Evolutionary conservation across 352 stramenopile species (phyloP), one percentile per base, ranked within the genome.

Genomic region (Phytophthora pseudosyringae): DNA sequence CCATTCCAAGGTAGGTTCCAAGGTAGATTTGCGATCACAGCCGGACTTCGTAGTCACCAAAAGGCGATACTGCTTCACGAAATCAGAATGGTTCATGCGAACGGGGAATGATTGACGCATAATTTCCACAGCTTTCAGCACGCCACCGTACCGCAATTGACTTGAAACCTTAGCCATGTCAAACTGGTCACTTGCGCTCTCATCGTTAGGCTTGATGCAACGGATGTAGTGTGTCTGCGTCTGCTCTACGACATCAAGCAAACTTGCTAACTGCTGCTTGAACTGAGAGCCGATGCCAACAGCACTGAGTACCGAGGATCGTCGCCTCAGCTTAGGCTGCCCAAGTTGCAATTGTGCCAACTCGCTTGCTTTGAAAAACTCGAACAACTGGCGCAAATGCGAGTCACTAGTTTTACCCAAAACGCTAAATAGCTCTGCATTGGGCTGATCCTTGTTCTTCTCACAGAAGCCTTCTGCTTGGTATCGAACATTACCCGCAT

Each of bases 171-270:
- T 91, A 13, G 45, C 45, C 50, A 81, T 73, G 16, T 97, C 83
- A 70, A 99, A 99, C n/a, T 86, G 71, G 44, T 92, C 82, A 3
- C 91, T 75, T 11, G 80, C 79, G 60, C 98, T 97, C 38, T 86
- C 75, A 68, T 99, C 94, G 69, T 99, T 99, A 16, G 98, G 98
- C 76, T 99, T 99, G 44, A 99, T 91, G 71, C 98, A 99, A 29
- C 98, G 93, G 66, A 99, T 98, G 73, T 99, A 99, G 74, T 99
- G 97, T 31, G 97, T 98, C 51, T 96, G 78, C 5, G 97, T 99
- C 51, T 90, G 79, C 28, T 98, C 91, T 28, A 99, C 98, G 11
- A 96, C 88, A 18, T 93, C 76, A 21, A 98, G 83, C 13, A 99
- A 81, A 29, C 85, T 84, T 25, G 92, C 91, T 13, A 99, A 80